Evolutionary conservation across 768 basidiomycete genomes (phyloP).

Genomic region (Suillus tomentosus): DNA sequence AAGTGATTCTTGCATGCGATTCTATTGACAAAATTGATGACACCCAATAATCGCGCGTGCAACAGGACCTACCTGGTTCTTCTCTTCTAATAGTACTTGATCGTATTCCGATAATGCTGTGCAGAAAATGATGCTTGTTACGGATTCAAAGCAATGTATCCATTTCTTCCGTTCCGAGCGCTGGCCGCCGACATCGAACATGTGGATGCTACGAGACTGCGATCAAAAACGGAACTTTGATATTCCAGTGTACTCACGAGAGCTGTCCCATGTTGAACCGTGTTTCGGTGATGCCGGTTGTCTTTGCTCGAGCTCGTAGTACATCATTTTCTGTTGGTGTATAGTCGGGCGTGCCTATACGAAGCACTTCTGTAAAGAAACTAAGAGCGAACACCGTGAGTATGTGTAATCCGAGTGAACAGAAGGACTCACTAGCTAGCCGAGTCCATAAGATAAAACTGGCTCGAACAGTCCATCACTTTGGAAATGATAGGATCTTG

Average conservation of each 20-base stretch:
- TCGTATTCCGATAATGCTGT: constrained; percentile 77
- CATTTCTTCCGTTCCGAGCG: constrained; percentile 81
- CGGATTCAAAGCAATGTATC: constrained; percentile 81
- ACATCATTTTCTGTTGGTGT: constrained; percentile 86
- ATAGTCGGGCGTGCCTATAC: constrained; percentile 82
- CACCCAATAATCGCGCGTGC: constrained; percentile 9
- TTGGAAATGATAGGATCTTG: constrained; percentile 61
- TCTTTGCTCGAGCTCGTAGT: constrained; percentile 85
- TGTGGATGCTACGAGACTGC: constrained; percentile 46
- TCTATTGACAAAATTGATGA: constrained; percentile 38
- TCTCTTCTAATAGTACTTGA: constrained; percentile 68
- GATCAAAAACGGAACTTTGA: neutral
- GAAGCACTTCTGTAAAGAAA: constrained; percentile 84
- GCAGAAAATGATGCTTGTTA: constrained; percentile 79
- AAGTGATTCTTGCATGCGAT: constrained; percentile 75
- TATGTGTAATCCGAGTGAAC: neutral
- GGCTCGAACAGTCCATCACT: constrained; percentile 59
- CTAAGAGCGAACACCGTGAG: constrained; percentile 37
- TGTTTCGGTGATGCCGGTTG: constrained; percentile 89
- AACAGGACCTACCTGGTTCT: constrained; percentile 29
- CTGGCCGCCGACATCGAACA: constrained; percentile 83
- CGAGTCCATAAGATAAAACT: constrained; percentile 96
- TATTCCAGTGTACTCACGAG: constrained; percentile 41
- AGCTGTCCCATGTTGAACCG: constrained; percentile 70
- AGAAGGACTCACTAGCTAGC: constrained; percentile 71